Base-by-base conservation (phyloP, 2,329 filamentous ascomycete species). In the Didymella glomerata region DNA sequence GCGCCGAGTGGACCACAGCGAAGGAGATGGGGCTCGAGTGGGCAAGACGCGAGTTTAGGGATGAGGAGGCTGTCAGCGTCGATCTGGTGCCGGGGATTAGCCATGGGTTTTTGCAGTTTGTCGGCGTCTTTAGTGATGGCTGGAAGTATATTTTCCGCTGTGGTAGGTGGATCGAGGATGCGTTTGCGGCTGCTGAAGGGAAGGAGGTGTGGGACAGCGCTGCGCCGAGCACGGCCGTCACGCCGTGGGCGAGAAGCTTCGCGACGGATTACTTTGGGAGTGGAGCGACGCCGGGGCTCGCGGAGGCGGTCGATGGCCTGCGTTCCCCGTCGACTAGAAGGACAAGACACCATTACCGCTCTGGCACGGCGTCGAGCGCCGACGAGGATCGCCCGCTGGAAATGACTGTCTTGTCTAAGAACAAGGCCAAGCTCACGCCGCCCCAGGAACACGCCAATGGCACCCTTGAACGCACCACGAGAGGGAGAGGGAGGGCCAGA, bases 71-170 rank as follows among this genome's bases (percentile, higher is more conserved):
- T 52, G 88, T 92, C 0, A 92, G 97, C 71, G 91, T 97, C 1
- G 86, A 88, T 18, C 82, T 98, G 24, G 88, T 99, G 4, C 93
- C 93, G 0, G 93, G 94, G 0, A 92, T 97, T 48, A 93, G 89
- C 4, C 95, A 99, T 71, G 95, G 95, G 1, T 99, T 99, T 77
- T 79, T 97, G 68, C 93, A 97, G 73, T 97, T 99, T 72, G 92
- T 92, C 0, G 84, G 86, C 1, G 82, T 97, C 3, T 99, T 96
- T 68, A 93, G 93, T 0, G 92, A 95, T 9, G 93, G 91, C 1
- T 96, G 93, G 91, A 90, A 89, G 69, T 89, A 96, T 72, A 91
- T 98, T 68, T 87, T 90, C 64, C 86, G 90, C 32, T 91, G 90
- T 63, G 89, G 88, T 0, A 80, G 83, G 16, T 98, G 94, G 94